Percentiles rank a stretch among this genome's conserved stretches.
Conservation (phyloP, 805 yeast genomes). For the Ogataea populi-albae region DNA sequence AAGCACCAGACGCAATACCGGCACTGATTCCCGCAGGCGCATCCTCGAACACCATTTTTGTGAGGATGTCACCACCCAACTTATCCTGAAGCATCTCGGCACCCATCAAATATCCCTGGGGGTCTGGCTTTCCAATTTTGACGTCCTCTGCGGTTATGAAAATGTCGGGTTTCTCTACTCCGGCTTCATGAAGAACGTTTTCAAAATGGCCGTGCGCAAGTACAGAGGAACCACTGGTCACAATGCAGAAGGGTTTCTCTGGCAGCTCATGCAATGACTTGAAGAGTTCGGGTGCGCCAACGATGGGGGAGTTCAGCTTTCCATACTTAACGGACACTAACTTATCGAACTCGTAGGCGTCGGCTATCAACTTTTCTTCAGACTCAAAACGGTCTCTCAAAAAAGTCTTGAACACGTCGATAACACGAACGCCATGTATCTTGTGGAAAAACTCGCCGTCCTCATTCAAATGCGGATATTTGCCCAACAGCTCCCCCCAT, state of each 20-base stretch:
- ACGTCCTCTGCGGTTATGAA: slow-evolving; percentile 85
- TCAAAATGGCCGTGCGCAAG: slow-evolving; percentile 79
- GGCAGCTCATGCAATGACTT: slow-evolving; percentile 42
- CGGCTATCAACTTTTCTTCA: slow-evolving; percentile 16
- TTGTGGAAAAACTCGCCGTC: slow-evolving; percentile 58
- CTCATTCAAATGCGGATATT: slow-evolving; percentile 48
- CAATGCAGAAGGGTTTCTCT: slow-evolving; percentile 75
- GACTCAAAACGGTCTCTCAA: slow-evolving; percentile 42
- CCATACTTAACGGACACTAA: slow-evolving; percentile 71
- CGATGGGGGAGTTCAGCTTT: slow-evolving; percentile 67
- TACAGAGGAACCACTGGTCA: slow-evolving; percentile 76
- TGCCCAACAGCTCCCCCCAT: slow-evolving; percentile 74
- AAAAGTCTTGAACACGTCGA: slow-evolving; percentile 70
- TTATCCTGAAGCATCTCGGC: slow-evolving; percentile 42
- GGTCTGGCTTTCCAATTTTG: slow-evolving; percentile 79
- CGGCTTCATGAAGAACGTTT: slow-evolving; percentile 51
- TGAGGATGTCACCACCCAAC: slow-evolving; percentile 23
- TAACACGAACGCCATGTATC: slow-evolving; percentile 81
- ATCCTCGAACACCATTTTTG: slow-evolving; percentile 75
- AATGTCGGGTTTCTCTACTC: slow-evolving; percentile 53
- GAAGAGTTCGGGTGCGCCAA: slow-evolving; percentile 69
- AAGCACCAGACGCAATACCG: slow-evolving; percentile 80
- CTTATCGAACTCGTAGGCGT: slow-evolving; percentile 48
- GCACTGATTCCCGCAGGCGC: slow-evolving; percentile 87
- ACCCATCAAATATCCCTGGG: slow-evolving; percentile 74